phyloP scores from a whole-genome alignment of 352 stramenopile species.

The Aphanomyces invadans region DNA sequence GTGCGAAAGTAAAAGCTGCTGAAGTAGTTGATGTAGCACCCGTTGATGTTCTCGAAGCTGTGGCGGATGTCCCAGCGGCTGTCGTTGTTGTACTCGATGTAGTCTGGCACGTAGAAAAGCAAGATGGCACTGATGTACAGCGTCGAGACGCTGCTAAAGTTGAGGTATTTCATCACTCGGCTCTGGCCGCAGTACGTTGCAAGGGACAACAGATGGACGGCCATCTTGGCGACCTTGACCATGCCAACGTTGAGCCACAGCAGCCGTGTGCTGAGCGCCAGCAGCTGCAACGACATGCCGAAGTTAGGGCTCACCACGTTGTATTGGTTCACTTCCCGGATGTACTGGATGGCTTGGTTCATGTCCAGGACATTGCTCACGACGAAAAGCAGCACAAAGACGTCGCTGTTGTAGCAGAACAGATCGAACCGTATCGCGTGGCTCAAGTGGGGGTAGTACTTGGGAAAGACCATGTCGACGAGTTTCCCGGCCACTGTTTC shows the following conservation, averaged over 20 bases:
- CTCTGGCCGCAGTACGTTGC: not conserved
- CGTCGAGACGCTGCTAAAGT: constrained; percentile 11
- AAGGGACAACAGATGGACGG: not conserved
- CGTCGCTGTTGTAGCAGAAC: constrained; percentile 25
- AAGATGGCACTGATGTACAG: constrained; percentile 1
- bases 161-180: constrained; percentile 3
- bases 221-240: constrained; percentile 1
- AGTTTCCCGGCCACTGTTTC: not conserved
- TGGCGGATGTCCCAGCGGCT: not conserved
- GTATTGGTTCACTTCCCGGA: not conserved
- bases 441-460: constrained; percentile 19
- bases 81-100: constrained; percentile 18
- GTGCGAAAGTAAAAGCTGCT: constrained; percentile 8
- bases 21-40: not conserved
- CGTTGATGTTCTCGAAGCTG: not conserved
- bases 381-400: constrained; percentile 3
- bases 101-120: constrained; percentile 1
- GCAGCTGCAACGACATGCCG: not conserved
- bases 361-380: not conserved
- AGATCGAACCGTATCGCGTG: constrained; percentile 13
- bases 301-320: not conserved
- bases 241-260: constrained; percentile 8
- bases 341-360: not conserved
- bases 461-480: not conserved
- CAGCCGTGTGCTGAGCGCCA: constrained; percentile 1